phyloP scores from a whole-genome alignment of 2,329 filamentous ascomycete species.

The Colletotrichum sp. region DNA sequence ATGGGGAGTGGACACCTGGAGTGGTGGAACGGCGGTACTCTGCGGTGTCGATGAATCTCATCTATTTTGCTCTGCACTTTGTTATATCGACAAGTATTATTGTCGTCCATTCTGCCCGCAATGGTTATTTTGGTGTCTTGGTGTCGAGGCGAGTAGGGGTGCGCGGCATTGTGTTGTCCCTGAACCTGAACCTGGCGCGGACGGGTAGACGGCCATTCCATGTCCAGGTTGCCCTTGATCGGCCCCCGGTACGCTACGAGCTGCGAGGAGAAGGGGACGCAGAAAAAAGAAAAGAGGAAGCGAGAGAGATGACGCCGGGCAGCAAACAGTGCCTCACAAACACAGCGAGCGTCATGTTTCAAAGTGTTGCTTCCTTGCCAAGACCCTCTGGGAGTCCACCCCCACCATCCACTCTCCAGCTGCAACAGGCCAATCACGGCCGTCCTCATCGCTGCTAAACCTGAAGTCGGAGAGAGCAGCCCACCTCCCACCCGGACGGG shows the following conservation, averaged over 20 bases:
- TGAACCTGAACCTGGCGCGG: not conserved
- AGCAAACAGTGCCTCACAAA: not conserved
- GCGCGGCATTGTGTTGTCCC: not conserved
- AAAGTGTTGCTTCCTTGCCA: not conserved
- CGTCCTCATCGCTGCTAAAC: not conserved
- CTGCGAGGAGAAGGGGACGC: not conserved
- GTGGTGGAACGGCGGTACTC: not conserved
- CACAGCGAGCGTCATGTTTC: slow-evolving; percentile 12
- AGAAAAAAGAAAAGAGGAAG: not conserved
- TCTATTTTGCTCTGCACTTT: not conserved
- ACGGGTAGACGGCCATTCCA: not conserved
- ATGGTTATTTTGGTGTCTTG: not conserved
- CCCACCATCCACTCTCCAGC: slow-evolving; percentile 13
- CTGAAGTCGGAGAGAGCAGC: not conserved
- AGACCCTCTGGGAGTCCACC: slow-evolving; percentile 8
- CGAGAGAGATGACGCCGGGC: not conserved
- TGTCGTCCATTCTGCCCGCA: not conserved
- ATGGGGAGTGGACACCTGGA: not conserved
- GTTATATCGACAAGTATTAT: not conserved
- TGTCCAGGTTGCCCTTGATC: not conserved
- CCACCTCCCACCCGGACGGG: not conserved
- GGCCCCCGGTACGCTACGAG: not conserved
- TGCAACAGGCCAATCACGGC: not conserved
- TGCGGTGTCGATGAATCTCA: not conserved
- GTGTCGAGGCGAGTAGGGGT: not conserved